Evolutionary conservation across 169 alveolate species (phyloP), one percentile per base, ranked within the genome.

Genomic region (Plasmodium vivax): DNA sequence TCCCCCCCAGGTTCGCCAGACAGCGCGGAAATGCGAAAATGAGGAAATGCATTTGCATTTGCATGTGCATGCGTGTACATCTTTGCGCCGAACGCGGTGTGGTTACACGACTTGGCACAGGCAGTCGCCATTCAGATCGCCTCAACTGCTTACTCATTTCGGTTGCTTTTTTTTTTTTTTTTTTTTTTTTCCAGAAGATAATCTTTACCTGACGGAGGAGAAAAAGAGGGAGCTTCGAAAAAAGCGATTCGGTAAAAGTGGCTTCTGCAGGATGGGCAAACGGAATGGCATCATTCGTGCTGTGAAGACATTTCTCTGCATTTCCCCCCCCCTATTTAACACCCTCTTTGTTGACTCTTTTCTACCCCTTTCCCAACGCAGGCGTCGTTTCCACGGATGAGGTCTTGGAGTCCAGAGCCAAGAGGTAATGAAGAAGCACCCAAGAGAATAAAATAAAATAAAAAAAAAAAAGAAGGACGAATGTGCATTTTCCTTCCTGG

Each of bases 391-490:
- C 87, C n/a, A 88, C 72, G 34, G 91, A 79, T 62, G 94, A 79
- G 14, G 91, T 58, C 16, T 91, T 88, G 30, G 94, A 88, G 36
- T 88, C 94, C 10, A 88, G 94, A 62, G 94, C 94, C 6, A 88
- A 88, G 58, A 88, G 94, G 94, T 88, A 56, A 43, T 19, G 19
- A 38, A 41, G 23, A 54, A 83, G 43, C 62, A 51, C 43, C 27
- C 68, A 10, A 83, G 12, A 32, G n/a, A 16, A 27, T 1, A 30
- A 54, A 58, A 34, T 41, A 58, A 34, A 82, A 77, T 36, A 77
- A 77, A 16, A 19, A 81, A 9, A 27, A 34, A 62, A 45, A 84
- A n/a, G 68, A 36, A 62, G 73, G 47, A 62, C n/a, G 23, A 43
- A 71, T 27, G 43, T 68, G 38, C 19, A 68, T 68, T 27, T 68